Evolutionary conservation across 2,329 filamentous ascomycete species (phyloP), one percentile per base, ranked within the genome.

Genomic region (Beauveria pseudobassiana): DNA sequence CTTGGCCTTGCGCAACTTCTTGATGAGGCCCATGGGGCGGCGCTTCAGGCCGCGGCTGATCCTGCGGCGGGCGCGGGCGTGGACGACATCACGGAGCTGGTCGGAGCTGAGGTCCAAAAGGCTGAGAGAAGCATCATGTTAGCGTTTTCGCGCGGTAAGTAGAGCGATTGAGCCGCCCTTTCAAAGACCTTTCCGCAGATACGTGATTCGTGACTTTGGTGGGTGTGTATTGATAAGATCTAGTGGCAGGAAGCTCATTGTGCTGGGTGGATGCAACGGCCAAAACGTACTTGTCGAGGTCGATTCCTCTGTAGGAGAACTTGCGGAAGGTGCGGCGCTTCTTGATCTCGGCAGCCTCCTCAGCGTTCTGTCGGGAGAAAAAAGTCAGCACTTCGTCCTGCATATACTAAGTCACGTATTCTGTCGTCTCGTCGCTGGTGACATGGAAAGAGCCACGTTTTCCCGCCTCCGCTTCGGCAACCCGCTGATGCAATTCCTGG

Each of bases 31-130:
- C 95, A 99, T 98, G 75, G 95, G 95, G 87, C 96, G 96, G 85
- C 95, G 93, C 90, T 98, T 99, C 75, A 99, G 89, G 76, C 95
- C 95, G 72, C 95, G 93, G 90, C 98, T 98, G 90, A 99, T 98
- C 79, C 96, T 88, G 81, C 95, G 89, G 78, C 95, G 93, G 78
- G 95, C 95, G 79, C 95, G 95, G 76, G 95, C 95, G 86, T 99
- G 95, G 76, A 99, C 93, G 79, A 99, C 91, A 89, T 97, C 93
- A 77, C 95, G 93, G 80, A 99, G 92, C 83, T 98, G 90, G 80
- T 98, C 95, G 76, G 93, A 96, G 77, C 88, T 90, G 78, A 99
- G 93, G 82, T 99, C 95, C 77, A 99, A 91, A 79, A 99, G 93
- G 84, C 93, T 97, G 76, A 74, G 61, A 40, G 52, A 43, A 34